Evolutionary conservation across 148 eudicot species (phyloP), one percentile per base, ranked within the genome.

Genomic region (Rhododendron simsii): DNA sequence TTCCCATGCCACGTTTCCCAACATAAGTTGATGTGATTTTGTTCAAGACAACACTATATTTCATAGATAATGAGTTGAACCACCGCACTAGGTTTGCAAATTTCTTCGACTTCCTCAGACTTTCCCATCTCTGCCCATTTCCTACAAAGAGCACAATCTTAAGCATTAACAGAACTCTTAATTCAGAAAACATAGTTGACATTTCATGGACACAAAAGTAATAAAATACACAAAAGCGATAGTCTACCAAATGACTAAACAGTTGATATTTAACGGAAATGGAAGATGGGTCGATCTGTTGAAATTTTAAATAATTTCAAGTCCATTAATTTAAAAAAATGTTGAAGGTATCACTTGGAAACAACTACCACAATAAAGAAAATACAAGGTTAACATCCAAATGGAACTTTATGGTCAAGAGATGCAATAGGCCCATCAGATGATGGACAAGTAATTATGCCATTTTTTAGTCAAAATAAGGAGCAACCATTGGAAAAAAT

Each of bases 51-150:
- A 91, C 85, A 88, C 80, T 86, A 87, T 93, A 91, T 85, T 97
- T 96, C 37, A 86, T 82, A 67, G 89, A 88, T 75, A 98, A 86
- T 21, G 94, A 91, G 83, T 93, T 94, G 87, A 92, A 98, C 98
- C 98, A 95, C 33, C 98, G 90, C 26, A 90, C 93, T 78, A 98
- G 88, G 84, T 98, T 94, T 81, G 86, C 96, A 87, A 91, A 98
- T 86, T 98, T 98, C 90, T 93, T 98, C 74, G 98, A 95, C 84
- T 94, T 94, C 86, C 91, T 91, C 92, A 95, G 90, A 85, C 98
- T 95, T 88, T 95, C 98, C 99, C 99, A 98, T 88, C 99, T 92
- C 82, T 63, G 82, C 80, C 98, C 98, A 91, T 92, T 89, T 74
- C 92, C 99, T 95, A 87, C 76, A 90, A 85, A 33, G 28, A 33